Evolutionary conservation across 2,329 filamentous ascomycete genomes (phyloP), one percentile per base, ranked within the genome.

Genomic region (Fusarium pseudonygamai): DNA sequence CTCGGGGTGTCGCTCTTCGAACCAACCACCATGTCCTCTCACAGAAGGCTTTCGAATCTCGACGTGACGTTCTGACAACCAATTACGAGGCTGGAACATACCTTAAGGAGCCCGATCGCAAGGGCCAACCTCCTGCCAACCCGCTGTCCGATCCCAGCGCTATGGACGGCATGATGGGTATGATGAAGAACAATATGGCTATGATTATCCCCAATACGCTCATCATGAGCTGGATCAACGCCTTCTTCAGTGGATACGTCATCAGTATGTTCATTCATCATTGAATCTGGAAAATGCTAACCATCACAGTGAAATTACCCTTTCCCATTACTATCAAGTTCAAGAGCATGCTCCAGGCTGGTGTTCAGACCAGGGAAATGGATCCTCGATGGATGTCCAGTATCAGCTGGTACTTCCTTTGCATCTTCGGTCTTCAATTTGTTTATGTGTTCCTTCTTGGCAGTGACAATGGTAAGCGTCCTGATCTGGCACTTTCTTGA

Each of bases 111-210:
- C 95, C 95, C 4, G 93, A 96, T 61, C 90, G 87, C 79, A 92
- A 93, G 80, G 95, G 95, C 59, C 93, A 98, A 84, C 93, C 95
- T 7, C 92, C 95, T 26, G 91, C 94, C 42, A 99, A 98, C 84
- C 96, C 96, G 8, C 95, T 99, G 90, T 93, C 93, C 16, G 96
- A 99, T 82, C 97, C 97, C 28, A 93, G 93, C 53, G 94, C 94
- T 66, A 99, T 99, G 96, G 97, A 99, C 81, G 96, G 95, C 76
- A 99, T 99, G 96, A 99, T 99, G 96, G 96, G 96, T 76, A 97
- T 97, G 94, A 97, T 99, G 94, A 99, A 99, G 89, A 95, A 95
- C 65, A 97, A 99, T 81, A 97, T 99, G 93, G 96, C 96, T 74
- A 99, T 98, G 96, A 98, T 99, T 86, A 94, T 99, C 66, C 96